These are phyloP conservation scores for Geotrichum armillariae DNA, from an alignment of 1,139 yeast genomes.

Conservation along the genomic window DNA sequence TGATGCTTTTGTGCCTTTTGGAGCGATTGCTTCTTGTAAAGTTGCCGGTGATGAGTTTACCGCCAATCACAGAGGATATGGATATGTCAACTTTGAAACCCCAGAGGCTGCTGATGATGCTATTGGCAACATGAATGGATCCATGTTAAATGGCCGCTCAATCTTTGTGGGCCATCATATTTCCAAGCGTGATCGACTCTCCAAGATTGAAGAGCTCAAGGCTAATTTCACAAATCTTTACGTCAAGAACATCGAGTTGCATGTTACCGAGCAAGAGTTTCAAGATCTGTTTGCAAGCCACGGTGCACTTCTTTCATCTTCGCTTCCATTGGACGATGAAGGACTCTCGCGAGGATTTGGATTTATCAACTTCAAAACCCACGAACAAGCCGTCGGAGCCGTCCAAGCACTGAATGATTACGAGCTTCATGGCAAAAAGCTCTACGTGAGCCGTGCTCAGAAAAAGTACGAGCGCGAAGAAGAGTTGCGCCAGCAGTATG, in stretches of 20 bases:
- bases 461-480: slow-evolving; percentile 88
- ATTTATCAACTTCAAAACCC: slow-evolving; percentile 78
- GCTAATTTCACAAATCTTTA: slow-evolving; percentile 86
- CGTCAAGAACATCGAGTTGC: slow-evolving; percentile 70
- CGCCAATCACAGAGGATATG: slow-evolving; percentile 60
- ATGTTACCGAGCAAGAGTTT: slow-evolving; percentile 19
- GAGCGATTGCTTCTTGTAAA: slow-evolving; percentile 85
- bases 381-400: slow-evolving; percentile 78
- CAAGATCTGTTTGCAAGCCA: slow-evolving; percentile 37
- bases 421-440: slow-evolving; percentile 70
- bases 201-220: slow-evolving; percentile 77
- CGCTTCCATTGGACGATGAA: slow-evolving; percentile 72
- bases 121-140: slow-evolving; percentile 85
- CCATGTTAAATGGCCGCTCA: slow-evolving; percentile 80
- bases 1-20: slow-evolving; percentile 83
- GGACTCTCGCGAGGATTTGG: slow-evolving; percentile 89
- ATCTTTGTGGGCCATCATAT: slow-evolving; percentile 88
- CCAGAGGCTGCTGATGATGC: slow-evolving; percentile 81
- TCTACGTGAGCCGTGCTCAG: slow-evolving; percentile 91
- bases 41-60: slow-evolving; percentile 75
- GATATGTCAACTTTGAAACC: slow-evolving; percentile 88
- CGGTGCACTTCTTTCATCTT: slow-evolving; percentile 64
- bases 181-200: slow-evolving; percentile 81
- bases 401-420: slow-evolving; percentile 77
- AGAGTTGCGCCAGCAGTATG: slow-evolving; percentile 78